Percentiles rank a stretch among this genome's conserved stretches.
These are phyloP conservation scores for Pyrenophora graminea DNA, from an alignment of 2,329 filamentous ascomycete genomes.

Conservation along the genomic window DNA sequence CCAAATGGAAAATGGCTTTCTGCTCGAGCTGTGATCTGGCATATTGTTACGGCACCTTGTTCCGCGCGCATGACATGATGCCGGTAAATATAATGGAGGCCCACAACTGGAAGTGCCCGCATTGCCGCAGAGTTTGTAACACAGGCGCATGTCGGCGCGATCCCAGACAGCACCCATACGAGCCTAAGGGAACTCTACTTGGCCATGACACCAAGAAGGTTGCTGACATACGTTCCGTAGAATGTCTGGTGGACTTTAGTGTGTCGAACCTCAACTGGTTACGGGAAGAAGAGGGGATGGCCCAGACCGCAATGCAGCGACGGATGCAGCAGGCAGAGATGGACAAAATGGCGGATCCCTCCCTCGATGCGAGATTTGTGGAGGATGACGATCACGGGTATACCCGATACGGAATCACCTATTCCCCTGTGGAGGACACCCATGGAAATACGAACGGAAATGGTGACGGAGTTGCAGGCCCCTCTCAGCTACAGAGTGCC, in stretches of 20 bases:
- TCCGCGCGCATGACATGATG: conserved; percentile 87
- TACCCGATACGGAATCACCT: conserved; percentile 48
- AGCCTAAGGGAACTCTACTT: conserved; percentile 82
- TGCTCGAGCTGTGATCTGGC: conserved; percentile 76
- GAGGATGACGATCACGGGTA: conserved; percentile 46
- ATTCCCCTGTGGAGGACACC: conserved; percentile 44
- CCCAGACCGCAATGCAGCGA: conserved; percentile 53
- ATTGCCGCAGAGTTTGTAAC: conserved; percentile 83
- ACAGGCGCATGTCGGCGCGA: conserved; percentile 77
- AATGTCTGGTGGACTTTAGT: conserved; percentile 87
- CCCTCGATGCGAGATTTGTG: conserved; percentile 51
- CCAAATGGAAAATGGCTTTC: conserved; percentile 80
- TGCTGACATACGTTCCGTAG: conserved; percentile 87
- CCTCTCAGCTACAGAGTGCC: conserved; percentile 16
- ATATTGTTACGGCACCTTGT: conserved; percentile 94
- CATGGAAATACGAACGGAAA: conserved; percentile 32
- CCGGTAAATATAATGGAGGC: conserved; percentile 81
- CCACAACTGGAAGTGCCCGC: conserved; percentile 84
- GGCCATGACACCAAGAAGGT: conserved; percentile 90
- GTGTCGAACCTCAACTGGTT: conserved; percentile 88
- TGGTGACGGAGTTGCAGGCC: conserved; percentile 9
- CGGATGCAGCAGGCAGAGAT: conserved; percentile 59
- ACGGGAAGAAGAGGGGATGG: conserved; percentile 55
- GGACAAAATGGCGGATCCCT: conserved; percentile 54
- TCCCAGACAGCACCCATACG: conserved; percentile 73